Percentiles rank a stretch among this genome's conserved stretches.
Evolutionary conservation across 148 eudicot species (phyloP).

Genomic region (Vaccinium myrtillus): DNA sequence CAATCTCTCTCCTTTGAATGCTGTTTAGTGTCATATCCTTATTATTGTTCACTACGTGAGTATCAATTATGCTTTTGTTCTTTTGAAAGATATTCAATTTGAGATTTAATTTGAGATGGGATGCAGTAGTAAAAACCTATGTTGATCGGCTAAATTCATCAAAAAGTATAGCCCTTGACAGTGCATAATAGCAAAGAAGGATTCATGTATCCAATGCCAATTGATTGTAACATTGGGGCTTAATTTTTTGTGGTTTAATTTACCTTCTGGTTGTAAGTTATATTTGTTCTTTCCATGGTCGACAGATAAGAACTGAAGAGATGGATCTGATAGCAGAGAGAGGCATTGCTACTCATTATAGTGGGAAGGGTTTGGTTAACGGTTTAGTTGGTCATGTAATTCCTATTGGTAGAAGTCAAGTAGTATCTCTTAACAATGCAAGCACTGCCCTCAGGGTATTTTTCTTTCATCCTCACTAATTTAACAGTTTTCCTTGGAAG

Average conservation of each 20-base stretch:
- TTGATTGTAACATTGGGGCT: background rate
- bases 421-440: conserved; percentile 64
- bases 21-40: conserved; percentile 3
- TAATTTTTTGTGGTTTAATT: background rate
- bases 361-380: conserved; percentile 65
- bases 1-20: background rate
- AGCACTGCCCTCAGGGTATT: conserved; percentile 83
- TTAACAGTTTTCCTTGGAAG: conserved; percentile 6
- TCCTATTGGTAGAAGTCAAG: conserved; percentile 45
- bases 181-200: background rate
- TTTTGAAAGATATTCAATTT: background rate
- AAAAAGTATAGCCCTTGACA: background rate
- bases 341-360: conserved; percentile 95
- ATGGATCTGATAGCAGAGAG: conserved; percentile 95
- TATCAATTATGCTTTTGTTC: background rate
- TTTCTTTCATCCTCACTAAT: conserved; percentile 13
- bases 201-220: background rate
- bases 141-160: background rate
- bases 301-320: conserved; percentile 93
- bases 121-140: background rate
- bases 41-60: background rate
- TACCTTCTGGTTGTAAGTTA: background rate
- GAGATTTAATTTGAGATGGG: background rate
- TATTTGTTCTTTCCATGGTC: conserved; percentile 8
- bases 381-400: conserved; percentile 56